Evolutionary conservation across 2,329 filamentous ascomycete genomes (phyloP).

Genomic region (Phialocephala subalpina): DNA sequence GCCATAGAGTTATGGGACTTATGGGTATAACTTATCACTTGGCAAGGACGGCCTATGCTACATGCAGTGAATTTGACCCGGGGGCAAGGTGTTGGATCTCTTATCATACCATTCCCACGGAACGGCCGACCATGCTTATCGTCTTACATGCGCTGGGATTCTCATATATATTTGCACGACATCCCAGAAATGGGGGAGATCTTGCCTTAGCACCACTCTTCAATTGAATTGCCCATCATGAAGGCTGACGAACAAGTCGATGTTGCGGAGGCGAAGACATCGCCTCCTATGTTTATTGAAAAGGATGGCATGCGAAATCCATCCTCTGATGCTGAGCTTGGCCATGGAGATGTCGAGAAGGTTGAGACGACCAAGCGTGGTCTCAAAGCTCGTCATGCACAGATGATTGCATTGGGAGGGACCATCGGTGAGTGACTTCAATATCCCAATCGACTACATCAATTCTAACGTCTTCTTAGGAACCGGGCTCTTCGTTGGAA

Average conservation of each 20-base stretch:
- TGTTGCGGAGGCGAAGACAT: slow-evolving; percentile 19
- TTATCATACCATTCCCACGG: slow-evolving; percentile 14
- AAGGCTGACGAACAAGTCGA: slow-evolving; percentile 17
- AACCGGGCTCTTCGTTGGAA: slow-evolving; percentile 50
- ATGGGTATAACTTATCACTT: slow-evolving; percentile 3
- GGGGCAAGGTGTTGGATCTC: background rate
- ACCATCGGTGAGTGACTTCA: slow-evolving; percentile 48
- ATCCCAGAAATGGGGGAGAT: background rate
- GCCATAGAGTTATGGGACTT: too few species aligned
- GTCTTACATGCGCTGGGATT: slow-evolving; percentile 16
- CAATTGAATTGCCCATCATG: slow-evolving; percentile 21
- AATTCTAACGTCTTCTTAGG: slow-evolving; percentile 23
- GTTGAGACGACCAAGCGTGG: slow-evolving; percentile 38
- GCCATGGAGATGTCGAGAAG: slow-evolving; percentile 20
- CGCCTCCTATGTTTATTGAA: slow-evolving; percentile 19
- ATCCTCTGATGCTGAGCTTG: slow-evolving; percentile 26
- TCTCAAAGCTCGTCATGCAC: slow-evolving; percentile 42
- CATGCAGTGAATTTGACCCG: slow-evolving; percentile 1
- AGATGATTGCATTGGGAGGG: slow-evolving; percentile 47
- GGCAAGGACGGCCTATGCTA: slow-evolving; percentile 9
- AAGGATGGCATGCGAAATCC: slow-evolving; percentile 22
- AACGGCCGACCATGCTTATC: slow-evolving; percentile 17
- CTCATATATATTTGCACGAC: slow-evolving; percentile 6
- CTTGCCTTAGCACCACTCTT: slow-evolving; percentile 1
- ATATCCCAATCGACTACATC: background rate